phyloP scores from a whole-genome alignment of 2,329 filamentous ascomycete species.

The Epichloe elymi region DNA sequence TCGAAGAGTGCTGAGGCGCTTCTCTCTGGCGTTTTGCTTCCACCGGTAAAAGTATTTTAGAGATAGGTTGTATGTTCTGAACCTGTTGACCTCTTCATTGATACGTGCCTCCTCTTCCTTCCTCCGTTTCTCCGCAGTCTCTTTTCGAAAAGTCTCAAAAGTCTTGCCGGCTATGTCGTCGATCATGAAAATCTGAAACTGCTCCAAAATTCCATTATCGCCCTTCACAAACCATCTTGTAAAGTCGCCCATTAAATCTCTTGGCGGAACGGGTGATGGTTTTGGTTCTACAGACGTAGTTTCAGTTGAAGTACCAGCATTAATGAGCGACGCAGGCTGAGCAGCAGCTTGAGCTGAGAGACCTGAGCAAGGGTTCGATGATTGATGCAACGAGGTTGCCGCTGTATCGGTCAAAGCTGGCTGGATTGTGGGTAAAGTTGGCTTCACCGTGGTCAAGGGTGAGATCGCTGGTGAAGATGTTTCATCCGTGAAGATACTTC shows the following conservation, averaged over 20 bases:
- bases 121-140: constrained; percentile 27
- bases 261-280: constrained; percentile 8
- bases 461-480: neutral
- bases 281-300: neutral
- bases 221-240: constrained; percentile 41
- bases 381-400: neutral
- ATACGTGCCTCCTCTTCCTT: constrained; percentile 35
- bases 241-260: constrained; percentile 35
- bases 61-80: constrained; percentile 34
- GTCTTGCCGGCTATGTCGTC: constrained; percentile 29
- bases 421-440: neutral
- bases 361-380: neutral
- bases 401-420: neutral
- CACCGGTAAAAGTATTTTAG: constrained; percentile 45
- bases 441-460: neutral
- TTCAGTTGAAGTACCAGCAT: neutral
- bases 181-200: constrained; percentile 33
- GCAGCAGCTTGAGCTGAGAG: neutral
- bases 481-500: neutral
- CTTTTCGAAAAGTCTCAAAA: constrained; percentile 26
- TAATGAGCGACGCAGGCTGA: neutral
- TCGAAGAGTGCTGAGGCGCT: constrained; percentile 35
- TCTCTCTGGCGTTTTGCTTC: constrained; percentile 35
- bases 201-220: constrained; percentile 38
- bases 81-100: constrained; percentile 33